A percentile compares a stretch with the other conserved stretches of the same genome.
These are phyloP conservation scores for Pseudogymnoascus sp. DNA, from an alignment of 2,329 filamentous ascomycete species.

Conservation along the genomic window DNA sequence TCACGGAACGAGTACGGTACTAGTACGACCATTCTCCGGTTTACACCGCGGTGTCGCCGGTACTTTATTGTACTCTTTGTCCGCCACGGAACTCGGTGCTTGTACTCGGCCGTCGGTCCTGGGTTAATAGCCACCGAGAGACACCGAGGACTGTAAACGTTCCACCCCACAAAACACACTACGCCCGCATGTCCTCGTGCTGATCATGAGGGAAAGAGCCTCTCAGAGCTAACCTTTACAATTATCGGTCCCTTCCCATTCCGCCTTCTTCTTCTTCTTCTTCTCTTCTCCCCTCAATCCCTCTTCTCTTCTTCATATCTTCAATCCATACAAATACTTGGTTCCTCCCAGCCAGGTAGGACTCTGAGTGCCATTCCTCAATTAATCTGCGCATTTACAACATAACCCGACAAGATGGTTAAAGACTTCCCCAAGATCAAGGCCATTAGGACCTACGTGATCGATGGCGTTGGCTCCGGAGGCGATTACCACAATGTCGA, in stretches of 20 bases:
- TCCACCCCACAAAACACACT: neutral
- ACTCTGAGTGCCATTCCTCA: slow-evolving; percentile 25
- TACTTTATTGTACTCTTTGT: neutral
- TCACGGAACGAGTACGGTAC: neutral
- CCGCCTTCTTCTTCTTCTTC: slow-evolving; percentile 12
- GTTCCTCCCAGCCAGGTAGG: slow-evolving; percentile 20
- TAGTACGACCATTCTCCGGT: neutral
- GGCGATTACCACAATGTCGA: slow-evolving; percentile 93
- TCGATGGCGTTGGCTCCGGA: slow-evolving; percentile 57
- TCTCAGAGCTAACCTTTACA: no score
- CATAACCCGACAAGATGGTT: neutral
- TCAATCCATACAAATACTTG: slow-evolving; percentile 21
- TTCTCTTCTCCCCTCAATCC: slow-evolving; percentile 16
- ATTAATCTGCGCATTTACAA: neutral
- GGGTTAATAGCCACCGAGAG: neutral
- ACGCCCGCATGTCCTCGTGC: neutral
- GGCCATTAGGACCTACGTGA: slow-evolving; percentile 65
- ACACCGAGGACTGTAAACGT: neutral
- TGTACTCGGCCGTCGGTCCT: neutral
- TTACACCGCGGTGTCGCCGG: neutral
- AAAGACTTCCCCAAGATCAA: slow-evolving; percentile 65
- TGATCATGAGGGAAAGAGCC: neutral
- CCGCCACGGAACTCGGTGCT: neutral
- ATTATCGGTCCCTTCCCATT: slow-evolving; percentile 30
- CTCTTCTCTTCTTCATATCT: slow-evolving; percentile 22